Base-by-base conservation (phyloP, 306 rosid genomes). In the Vigna trinervia region DNA sequence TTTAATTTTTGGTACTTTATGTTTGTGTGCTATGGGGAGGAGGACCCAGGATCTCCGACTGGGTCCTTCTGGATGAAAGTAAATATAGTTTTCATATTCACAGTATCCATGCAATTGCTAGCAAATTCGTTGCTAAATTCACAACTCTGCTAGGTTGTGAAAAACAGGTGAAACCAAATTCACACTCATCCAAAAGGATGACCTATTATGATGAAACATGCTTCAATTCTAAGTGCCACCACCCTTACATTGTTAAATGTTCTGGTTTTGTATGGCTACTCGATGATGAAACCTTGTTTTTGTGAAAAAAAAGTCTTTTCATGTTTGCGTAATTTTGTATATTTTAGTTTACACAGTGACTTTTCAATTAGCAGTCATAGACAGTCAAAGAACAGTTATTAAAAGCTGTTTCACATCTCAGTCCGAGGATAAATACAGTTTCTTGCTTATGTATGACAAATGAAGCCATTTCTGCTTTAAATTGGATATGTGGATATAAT, bases 151-250 rank as follows among this genome's bases (percentile, higher is more conserved):
- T 48, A 48, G 26, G 56, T 22, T 58, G 56, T 61, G 60, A 23
- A 15, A 65, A 39, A 1, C 68, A 57, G 46, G 61, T 51, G 64
- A 38, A 63, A 63, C 43, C 39, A 63, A 48, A 62, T 75, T 62
- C 15, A 10, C 22, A 39, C 77, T 57, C 68, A 26, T 26, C 58
- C 12, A 58, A 54, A 20, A 4, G 20, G 9, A 26, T 8, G 12
- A 15, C 41, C 53, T 23, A 23, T n/a, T 23, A 7, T 15, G 51
- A 41, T 57, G 26, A 45, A 15, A 39, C 39, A 23, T 57, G n/a
- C 63, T 57, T 23, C 36, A 57, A 20, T 15, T 6, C 34, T 71
- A 5, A 45, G 22, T 20, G 22, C 22, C 22, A 20, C 19, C 19
- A 17, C 19, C 19, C 19, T 17, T 17, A 47, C 50, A 19, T 32